Conservation (phyloP, 106 monocot species). For the Iris macrosiphon region DNA sequence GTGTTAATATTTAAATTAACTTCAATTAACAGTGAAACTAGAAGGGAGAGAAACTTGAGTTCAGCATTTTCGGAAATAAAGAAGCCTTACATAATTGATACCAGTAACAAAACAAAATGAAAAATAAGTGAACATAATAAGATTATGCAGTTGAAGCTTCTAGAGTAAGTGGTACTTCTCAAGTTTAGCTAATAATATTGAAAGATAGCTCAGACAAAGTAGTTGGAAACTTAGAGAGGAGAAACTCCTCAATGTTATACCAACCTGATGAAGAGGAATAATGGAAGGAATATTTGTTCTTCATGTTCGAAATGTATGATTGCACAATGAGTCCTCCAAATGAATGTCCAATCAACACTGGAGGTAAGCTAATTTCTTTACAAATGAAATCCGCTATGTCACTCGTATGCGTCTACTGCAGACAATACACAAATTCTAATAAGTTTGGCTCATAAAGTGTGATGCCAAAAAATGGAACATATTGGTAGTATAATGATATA, state of each 20-base stretch:
- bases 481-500: background rate
- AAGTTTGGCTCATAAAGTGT: background rate
- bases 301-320: slow-evolving; percentile 42
- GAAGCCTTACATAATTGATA: no score
- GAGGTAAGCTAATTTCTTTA: slow-evolving; percentile 49
- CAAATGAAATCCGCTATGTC: slow-evolving; percentile 68
- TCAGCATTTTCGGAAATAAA: no score
- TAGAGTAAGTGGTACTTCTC: no score
- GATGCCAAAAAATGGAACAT: background rate
- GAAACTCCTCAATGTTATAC: slow-evolving; percentile 10
- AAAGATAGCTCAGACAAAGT: no score
- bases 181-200: no score
- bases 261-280: slow-evolving; percentile 22
- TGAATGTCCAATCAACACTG: slow-evolving; percentile 59
- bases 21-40: no score
- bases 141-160: no score
- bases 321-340: slow-evolving; percentile 88
- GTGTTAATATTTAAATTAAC: no score
- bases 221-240: no score
- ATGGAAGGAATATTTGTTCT: slow-evolving; percentile 12
- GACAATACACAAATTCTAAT: slow-evolving; percentile 7
- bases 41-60: no score
- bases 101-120: no score
- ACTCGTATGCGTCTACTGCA: slow-evolving; percentile 81
- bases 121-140: no score